Conservation (phyloP, 805 yeast species). For the Yamadazyma paraphyllophila region DNA sequence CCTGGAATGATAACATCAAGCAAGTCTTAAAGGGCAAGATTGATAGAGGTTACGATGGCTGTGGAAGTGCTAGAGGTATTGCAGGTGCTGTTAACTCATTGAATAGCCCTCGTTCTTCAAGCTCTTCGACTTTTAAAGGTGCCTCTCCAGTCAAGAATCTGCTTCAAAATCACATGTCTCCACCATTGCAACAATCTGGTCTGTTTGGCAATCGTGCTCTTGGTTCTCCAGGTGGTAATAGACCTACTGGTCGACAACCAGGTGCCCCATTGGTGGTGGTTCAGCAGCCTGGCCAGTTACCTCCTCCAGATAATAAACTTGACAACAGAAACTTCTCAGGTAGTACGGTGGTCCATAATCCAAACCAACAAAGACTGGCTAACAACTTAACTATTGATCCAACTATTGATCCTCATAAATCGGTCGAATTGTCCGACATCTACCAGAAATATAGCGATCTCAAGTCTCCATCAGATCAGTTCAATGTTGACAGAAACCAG, state of each 20-base stretch:
- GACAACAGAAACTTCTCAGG: constrained; percentile 12
- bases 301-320: constrained; percentile 1
- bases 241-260: background rate
- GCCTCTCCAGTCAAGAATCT: background rate
- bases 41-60: constrained; percentile 62
- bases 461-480: constrained; percentile 40
- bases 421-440: constrained; percentile 42
- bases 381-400: constrained; percentile 12
- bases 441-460: constrained; percentile 42
- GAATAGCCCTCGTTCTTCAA: constrained; percentile 30
- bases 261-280: background rate
- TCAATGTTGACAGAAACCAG: constrained; percentile 32
- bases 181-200: background rate
- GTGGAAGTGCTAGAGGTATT: constrained; percentile 67
- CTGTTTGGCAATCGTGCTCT: background rate
- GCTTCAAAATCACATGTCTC: background rate
- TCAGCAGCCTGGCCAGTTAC: background rate
- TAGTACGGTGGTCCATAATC: constrained; percentile 13
- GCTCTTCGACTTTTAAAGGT: constrained; percentile 4
- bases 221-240: background rate
- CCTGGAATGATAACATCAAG: constrained; percentile 34
- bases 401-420: constrained; percentile 24
- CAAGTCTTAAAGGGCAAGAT: constrained; percentile 32
- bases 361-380: constrained; percentile 1
- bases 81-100: constrained; percentile 59